Percentiles rank a stretch among this genome's conserved stretches.
phyloP scores from a whole-genome alignment of 2,329 filamentous ascomycete genomes.

The Neopestalotiopsis clavispora region DNA sequence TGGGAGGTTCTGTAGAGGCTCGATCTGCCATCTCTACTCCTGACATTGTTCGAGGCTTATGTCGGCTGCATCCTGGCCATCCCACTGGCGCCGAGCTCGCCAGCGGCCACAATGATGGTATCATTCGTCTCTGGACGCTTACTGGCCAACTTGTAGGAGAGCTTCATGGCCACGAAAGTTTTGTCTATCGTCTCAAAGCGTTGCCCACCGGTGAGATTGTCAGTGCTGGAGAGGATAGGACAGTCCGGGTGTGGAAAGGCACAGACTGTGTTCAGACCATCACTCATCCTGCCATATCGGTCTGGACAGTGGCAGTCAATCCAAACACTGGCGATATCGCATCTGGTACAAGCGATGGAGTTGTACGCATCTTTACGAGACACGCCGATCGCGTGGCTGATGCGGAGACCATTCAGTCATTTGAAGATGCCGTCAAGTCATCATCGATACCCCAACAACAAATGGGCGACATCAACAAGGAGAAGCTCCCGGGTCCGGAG shows the following conservation, averaged over 20 bases:
- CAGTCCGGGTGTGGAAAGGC: slow-evolving; percentile 85
- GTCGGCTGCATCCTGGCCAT: slow-evolving; percentile 76
- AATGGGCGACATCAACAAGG: slow-evolving; percentile 84
- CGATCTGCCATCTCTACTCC: slow-evolving; percentile 65
- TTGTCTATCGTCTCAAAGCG: slow-evolving; percentile 84
- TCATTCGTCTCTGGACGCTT: slow-evolving; percentile 86
- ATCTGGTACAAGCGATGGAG: slow-evolving; percentile 88
- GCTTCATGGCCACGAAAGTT: slow-evolving; percentile 88
- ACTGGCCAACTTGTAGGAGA: slow-evolving; percentile 77
- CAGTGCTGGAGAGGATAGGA: slow-evolving; percentile 93
- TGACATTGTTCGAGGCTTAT: slow-evolving; percentile 88
- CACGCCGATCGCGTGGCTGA: slow-evolving; percentile 72
- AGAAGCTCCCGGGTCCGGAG: slow-evolving; percentile 85
- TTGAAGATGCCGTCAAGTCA: slow-evolving; percentile 80
- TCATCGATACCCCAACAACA: slow-evolving; percentile 90
- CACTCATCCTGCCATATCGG: slow-evolving; percentile 93
- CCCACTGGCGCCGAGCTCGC: slow-evolving; percentile 89
- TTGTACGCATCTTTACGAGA: slow-evolving; percentile 84
- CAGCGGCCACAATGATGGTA: slow-evolving; percentile 90
- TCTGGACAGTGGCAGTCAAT: slow-evolving; percentile 91
- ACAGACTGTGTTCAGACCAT: slow-evolving; percentile 90
- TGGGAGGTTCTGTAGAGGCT: slow-evolving; percentile 58
- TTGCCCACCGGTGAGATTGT: slow-evolving; percentile 86
- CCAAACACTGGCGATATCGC: slow-evolving; percentile 86
- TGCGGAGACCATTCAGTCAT: slow-evolving; percentile 69